phyloP scores from a whole-genome alignment of 2,329 filamentous ascomycete genomes.

The Colletotrichum spaethianum region DNA sequence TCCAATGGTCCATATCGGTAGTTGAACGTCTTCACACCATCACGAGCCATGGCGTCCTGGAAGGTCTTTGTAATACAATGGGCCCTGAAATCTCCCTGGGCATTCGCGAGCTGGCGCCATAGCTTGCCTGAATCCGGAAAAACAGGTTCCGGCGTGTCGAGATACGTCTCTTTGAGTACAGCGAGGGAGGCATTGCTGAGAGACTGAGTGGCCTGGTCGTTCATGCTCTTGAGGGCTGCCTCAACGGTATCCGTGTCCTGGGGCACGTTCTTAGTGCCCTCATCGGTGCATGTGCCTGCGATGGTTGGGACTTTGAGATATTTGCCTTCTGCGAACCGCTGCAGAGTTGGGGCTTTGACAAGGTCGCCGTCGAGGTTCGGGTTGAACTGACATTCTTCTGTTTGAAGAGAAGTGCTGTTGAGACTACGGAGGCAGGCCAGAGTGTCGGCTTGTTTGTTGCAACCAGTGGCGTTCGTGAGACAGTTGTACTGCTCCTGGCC shows the following conservation, averaged over 20 bases:
- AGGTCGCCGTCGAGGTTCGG: constrained; percentile 68
- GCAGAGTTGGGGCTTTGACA: constrained; percentile 65
- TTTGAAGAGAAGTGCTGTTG: constrained; percentile 42
- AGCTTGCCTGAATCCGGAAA: constrained; percentile 52
- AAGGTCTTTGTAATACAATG: constrained; percentile 54
- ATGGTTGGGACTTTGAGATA: constrained; percentile 70
- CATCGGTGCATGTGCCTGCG: constrained; percentile 56
- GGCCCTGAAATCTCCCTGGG: constrained; percentile 53
- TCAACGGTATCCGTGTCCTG: constrained; percentile 49
- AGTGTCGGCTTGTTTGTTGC: constrained; percentile 58
- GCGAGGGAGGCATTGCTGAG: constrained; percentile 50
- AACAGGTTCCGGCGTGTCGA: constrained; percentile 50
- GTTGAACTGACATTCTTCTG: constrained; percentile 45
- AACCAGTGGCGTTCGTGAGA: constrained; percentile 54
- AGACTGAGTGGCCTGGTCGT: constrained; percentile 52
- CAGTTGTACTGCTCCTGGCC: constrained; percentile 67
- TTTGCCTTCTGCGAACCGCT: constrained; percentile 60
- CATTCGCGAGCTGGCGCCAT: constrained; percentile 55
- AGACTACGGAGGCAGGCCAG: constrained; percentile 59
- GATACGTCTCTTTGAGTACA: constrained; percentile 52
- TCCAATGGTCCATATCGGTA: constrained; percentile 81
- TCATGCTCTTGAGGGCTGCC: constrained; percentile 52
- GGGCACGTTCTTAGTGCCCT: constrained; percentile 53
- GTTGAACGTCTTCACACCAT: constrained; percentile 67
- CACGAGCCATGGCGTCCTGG: constrained; percentile 46